A percentile compares a stretch with the other conserved stretches of the same genome.
Evolutionary conservation across 768 basidiomycete species (phyloP).

Genomic region (Candolleomyces aberdarensis): DNA sequence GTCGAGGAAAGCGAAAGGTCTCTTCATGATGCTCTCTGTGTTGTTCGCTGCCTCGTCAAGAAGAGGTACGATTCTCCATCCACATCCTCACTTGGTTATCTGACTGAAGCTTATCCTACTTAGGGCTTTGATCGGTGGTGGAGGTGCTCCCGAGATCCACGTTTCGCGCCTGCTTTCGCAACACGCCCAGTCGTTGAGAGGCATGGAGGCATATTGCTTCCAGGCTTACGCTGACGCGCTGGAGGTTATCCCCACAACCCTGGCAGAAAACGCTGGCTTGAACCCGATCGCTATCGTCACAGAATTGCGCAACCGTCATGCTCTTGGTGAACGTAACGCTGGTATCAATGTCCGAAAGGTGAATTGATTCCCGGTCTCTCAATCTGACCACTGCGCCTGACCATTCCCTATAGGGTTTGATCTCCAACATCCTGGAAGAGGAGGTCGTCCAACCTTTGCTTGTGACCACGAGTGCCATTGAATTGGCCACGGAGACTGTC

Average conservation of each 20-base stretch:
- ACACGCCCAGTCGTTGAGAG: constrained; percentile 88
- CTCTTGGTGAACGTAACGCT: constrained; percentile 89
- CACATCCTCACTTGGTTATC: neutral
- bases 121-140: constrained; percentile 90
- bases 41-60: constrained; percentile 96
- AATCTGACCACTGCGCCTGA: neutral
- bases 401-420: constrained; percentile 63
- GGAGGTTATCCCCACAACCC: constrained; percentile 95
- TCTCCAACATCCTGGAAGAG: constrained; percentile 96
- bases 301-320: constrained; percentile 94
- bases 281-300: constrained; percentile 99
- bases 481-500: constrained; percentile 97
- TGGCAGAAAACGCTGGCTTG: constrained; percentile 97
- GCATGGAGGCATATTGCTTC: constrained; percentile 99
- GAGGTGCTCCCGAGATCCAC: constrained; percentile 97
- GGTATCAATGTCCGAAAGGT: constrained; percentile 96
- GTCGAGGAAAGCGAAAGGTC: constrained; percentile 97
- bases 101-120: neutral
- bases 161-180: constrained; percentile 89
- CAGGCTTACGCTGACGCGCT: constrained; percentile 97
- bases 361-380: constrained; percentile 38
- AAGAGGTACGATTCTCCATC: constrained; percentile 64
- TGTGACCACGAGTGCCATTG: constrained; percentile 93
- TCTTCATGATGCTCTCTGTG: constrained; percentile 98
- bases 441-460: constrained; percentile 95